Base-by-base conservation (phyloP, 2,329 filamentous ascomycete species). In the Stachybotrys echinatus region DNA sequence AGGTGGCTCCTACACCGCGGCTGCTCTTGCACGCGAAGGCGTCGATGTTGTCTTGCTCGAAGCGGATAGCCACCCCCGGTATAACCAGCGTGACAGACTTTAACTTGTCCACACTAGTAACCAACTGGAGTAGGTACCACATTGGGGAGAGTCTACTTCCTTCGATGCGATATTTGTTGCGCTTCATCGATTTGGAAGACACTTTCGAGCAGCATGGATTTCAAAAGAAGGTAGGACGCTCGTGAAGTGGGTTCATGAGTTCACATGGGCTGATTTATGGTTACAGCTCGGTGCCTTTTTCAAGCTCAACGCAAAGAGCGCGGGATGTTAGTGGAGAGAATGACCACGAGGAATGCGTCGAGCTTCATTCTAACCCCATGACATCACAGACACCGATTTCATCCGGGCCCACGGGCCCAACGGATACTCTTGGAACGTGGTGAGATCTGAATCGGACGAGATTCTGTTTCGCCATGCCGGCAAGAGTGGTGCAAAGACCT, bases 361-460 rank as follows among this genome's bases (percentile, higher is more conserved):
- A 34, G n/a, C 27, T 34, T 5, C 10, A 14, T 34, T 8, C 27
- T 14, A 14, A 14, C 10, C 27, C 14, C 10, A 34, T 14, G 10
- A 8, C 2, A 5, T 14, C 14, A 48, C 38, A 71, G 69, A 66
- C 52, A 74, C 72, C 39, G 68, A 76, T 53, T 75, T 76, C 54
- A 21, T 72, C 7, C 65, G 58, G 2, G 66, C 65, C 6, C 59
- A 60, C n/a, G 73, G 72, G 3, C 66, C 68, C 1, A 51, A 67
- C 12, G 63, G 56, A 10, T 67, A 71, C 47, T 59, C 72, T 4
- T 76, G 72, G 72, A 76, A 76, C 48, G 63, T 76, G 2, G 55
- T 75, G 8, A 71, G 74, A 6, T 74, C 73, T 19, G 73, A 77
- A 53, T 57, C 65, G 1, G 74, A 77, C 52, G 55, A 76, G 4